Evolutionary conservation across 495 filamentous ascomycete genomes (phyloP).

Genomic region (Rostrohypoxylon terebratum): DNA sequence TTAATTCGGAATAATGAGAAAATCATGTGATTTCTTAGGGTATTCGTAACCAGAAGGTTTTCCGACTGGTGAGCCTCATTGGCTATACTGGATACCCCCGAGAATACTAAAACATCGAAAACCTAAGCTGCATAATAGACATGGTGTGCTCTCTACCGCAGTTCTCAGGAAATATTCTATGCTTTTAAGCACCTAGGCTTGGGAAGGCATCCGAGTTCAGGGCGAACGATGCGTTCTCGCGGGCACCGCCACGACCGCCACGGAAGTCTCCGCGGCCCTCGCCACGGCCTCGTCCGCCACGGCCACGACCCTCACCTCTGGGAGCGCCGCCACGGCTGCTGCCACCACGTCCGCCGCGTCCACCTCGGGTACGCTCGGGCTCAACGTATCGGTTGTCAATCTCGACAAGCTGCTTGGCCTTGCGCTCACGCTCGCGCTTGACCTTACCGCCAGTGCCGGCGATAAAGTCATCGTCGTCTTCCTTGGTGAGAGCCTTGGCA

Average conservation of each 20-base stretch:
- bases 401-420: constrained; percentile 88
- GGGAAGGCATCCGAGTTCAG: constrained; percentile 79
- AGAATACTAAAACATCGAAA: constrained; percentile 35
- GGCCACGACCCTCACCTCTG: constrained; percentile 61
- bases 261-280: constrained; percentile 58
- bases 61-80: constrained; percentile 29
- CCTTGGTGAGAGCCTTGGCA: constrained; percentile 80
- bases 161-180: constrained; percentile 10
- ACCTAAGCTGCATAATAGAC: constrained; percentile 39
- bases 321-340: constrained; percentile 61
- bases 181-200: constrained; percentile 68
- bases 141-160: constrained; percentile 19
- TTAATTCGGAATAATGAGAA: constrained; percentile 46
- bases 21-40: constrained; percentile 38
- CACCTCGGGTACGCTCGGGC: constrained; percentile 64
- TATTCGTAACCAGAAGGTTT: constrained; percentile 43
- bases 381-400: constrained; percentile 86
- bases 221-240: constrained; percentile 63
- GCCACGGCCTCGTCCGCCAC: constrained; percentile 56
- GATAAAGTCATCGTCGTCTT: constrained; percentile 81
- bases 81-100: constrained; percentile 27
- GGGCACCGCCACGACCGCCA: constrained; percentile 53
- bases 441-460: constrained; percentile 79
- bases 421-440: constrained; percentile 89
- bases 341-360: constrained; percentile 67